A percentile compares a stretch with the other conserved stretches of the same genome.
phyloP scores from a whole-genome alignment of 306 rosid genomes.

The Amphicarpaea edgeworthii region DNA sequence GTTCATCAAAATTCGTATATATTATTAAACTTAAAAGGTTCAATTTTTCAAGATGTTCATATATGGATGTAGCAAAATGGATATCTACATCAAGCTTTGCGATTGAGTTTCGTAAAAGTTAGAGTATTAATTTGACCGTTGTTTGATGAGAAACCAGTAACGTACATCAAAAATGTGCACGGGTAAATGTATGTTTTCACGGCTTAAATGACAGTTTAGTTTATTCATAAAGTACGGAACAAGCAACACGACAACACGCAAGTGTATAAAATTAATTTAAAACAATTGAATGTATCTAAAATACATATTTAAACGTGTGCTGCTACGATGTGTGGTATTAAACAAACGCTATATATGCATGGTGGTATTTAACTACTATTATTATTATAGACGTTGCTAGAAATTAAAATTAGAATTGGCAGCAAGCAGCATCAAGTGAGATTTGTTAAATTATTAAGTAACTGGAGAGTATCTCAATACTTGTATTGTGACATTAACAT shows the following conservation, averaged over 20 bases:
- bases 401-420: conserved; percentile 7
- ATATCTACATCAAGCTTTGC: no score
- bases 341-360: no score
- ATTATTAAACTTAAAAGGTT: no score
- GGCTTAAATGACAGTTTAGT: background rate
- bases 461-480: conserved; percentile 23
- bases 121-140: background rate
- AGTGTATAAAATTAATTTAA: background rate
- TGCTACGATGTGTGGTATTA: background rate
- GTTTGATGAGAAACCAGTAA: background rate
- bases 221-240: background rate
- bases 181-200: background rate
- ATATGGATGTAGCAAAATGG: no score
- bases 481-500: background rate
- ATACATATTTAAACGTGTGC: background rate
- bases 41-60: no score
- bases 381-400: background rate
- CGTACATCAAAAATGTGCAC: background rate
- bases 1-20: background rate
- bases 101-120: background rate
- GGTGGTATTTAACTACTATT: background rate
- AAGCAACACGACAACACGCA: background rate
- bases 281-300: background rate
- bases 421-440: conserved; percentile 16
- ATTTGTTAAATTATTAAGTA: background rate